phyloP scores from a whole-genome alignment of 1,284 basidiomycete species.

The Heterobasidion occidentale region DNA sequence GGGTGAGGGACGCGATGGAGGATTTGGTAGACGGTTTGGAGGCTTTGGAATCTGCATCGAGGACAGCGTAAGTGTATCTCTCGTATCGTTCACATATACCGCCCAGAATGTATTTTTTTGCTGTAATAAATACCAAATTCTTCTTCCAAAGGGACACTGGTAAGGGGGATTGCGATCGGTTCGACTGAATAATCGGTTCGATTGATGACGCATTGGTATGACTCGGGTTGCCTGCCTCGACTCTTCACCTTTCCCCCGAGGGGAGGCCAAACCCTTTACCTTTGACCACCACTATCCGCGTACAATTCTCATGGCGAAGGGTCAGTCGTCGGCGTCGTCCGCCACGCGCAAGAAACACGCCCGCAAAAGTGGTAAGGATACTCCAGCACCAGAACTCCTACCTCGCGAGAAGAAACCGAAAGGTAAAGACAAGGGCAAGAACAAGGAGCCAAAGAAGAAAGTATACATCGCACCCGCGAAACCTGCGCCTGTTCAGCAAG shows the following conservation, averaged over 20 bases:
- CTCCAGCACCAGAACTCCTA: constrained; percentile 18
- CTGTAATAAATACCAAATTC: too few species aligned
- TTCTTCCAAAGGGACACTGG: too few species aligned
- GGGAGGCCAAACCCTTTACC: too few species aligned
- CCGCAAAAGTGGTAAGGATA: constrained; percentile 38
- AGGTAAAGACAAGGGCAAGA: constrained; percentile 48
- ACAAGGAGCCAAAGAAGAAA: constrained; percentile 67
- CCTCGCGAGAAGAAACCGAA: constrained; percentile 38
- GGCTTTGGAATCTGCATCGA: constrained; percentile 36
- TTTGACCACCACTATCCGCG: too few species aligned
- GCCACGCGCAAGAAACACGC: constrained; percentile 85
- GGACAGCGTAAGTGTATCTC: too few species aligned
- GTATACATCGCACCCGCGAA: constrained; percentile 83
- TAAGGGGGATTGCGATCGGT: too few species aligned
- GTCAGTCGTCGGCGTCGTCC: constrained; percentile 68
- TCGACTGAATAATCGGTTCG: not conserved
- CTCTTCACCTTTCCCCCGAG: too few species aligned
- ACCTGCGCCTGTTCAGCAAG: constrained; percentile 76
- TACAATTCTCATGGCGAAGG: constrained; percentile 32
- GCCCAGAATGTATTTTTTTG: too few species aligned
- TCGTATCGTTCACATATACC: too few species aligned
- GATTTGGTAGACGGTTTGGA: constrained; percentile 74
- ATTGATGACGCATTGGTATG: not conserved
- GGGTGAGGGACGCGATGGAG: constrained; percentile 62
- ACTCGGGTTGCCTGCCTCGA: not conserved